Base-by-base conservation (phyloP, 805 yeast genomes). In the Nakazawaea wickerhamii region DNA sequence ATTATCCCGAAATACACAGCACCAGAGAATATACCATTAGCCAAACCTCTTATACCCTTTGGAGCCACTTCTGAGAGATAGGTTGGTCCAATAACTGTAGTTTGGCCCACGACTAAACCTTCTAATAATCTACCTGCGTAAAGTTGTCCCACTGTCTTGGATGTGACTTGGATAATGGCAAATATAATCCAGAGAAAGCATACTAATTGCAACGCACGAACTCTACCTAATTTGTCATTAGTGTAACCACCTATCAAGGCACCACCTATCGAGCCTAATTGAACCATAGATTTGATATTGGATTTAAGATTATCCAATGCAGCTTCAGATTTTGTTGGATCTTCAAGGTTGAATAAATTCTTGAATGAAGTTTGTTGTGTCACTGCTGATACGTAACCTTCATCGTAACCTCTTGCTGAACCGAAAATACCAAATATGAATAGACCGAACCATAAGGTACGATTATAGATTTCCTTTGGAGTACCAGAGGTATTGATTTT, bases 221-320 rank as follows among this genome's bases (percentile, higher is more conserved):
- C 63, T 50, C 81, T 63, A 15, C 83, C 83, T 30, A 77, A 50
- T 35, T 60, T 61, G 51, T 77, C 82, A 30, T 69, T 72, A 1
- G 73, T 52, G 45, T 61, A 67, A 54, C 70, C 65, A 1, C 80
- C 74, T 17, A 75, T 40, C 13, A 75, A 40, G 17, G 79, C 61
- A 15, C 83, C 83, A 30, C 73, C 79, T 30, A 75, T 66, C 15
- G 47, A 44, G 3, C 79, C 79, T 22, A 77, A 54, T 50, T 73
- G 79, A 7, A 76, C 81, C 81, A 77, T 77, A 6, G 80, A 61
- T 4, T 75, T 66, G 51, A 77, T 76, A 52, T 74, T 77, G 5
- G 79, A 71, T 48, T 66, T 67, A 48, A 71, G 54, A 48, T 70
- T 61, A 4, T 79, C 79, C n/a, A 68, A 32, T 11, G 64, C 54